Percentiles rank a stretch among this genome's conserved stretches.
Evolutionary conservation across 1,284 basidiomycete species (phyloP).

Genomic region (Fistulinella cinereoalba): DNA sequence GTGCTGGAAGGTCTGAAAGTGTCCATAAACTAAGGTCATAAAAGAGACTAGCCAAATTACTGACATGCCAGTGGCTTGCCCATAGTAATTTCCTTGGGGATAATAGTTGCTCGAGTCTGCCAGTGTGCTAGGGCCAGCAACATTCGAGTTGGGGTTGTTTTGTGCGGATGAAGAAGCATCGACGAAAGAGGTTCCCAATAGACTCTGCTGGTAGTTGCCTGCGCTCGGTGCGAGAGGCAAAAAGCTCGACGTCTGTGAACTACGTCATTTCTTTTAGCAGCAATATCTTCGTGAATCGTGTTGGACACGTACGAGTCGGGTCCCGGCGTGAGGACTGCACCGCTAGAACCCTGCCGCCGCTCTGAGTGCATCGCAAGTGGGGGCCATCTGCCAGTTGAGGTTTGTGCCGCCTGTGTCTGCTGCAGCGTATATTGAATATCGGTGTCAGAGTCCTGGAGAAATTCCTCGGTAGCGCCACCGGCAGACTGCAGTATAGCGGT

Average conservation of each 20-base stretch:
- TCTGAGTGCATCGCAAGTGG: constrained; percentile 4
- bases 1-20: constrained; percentile 3
- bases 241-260: constrained; percentile 6
- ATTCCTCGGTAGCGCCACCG: constrained; percentile 7
- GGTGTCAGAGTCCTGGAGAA: not conserved
- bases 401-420: constrained; percentile 3
- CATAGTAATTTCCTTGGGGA: constrained; percentile 11
- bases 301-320: constrained; percentile 15
- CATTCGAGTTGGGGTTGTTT: constrained; percentile 8
- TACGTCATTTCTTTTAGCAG: not conserved
- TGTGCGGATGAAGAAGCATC: not conserved
- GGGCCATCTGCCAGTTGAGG: not conserved
- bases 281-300: not conserved
- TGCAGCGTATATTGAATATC: constrained; percentile 6
- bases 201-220: constrained; percentile 9
- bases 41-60: constrained; percentile 3
- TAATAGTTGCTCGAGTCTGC: constrained; percentile 4
- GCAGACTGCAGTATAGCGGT: constrained; percentile 1
- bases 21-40: constrained; percentile 5
- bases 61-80: constrained; percentile 10
- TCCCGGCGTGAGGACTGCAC: not conserved
- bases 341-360: constrained; percentile 7
- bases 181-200: constrained; percentile 12
- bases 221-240: not conserved
- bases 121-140: not conserved